phyloP scores from a whole-genome alignment of 441 rosid genomes.

The Sinapis alba region DNA sequence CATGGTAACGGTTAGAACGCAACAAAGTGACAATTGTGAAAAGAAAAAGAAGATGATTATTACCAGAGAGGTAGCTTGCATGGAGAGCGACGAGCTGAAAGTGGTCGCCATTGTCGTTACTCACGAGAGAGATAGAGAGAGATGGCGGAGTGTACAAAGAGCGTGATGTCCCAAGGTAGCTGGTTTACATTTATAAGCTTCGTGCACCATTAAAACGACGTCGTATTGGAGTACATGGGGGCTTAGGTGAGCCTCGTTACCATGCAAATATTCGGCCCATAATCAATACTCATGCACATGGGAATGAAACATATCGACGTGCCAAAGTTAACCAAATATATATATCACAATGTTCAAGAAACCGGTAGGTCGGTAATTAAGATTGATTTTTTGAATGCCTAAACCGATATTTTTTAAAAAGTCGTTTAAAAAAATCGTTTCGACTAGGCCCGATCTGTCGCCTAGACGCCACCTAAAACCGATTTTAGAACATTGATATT shows the following conservation, averaged over 20 bases:
- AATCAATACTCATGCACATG: neutral
- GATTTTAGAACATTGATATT: too few relatives aligned
- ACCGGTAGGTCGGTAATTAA: too few relatives aligned
- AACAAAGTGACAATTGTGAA: neutral
- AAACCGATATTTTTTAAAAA: too few relatives aligned
- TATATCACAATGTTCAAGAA: too few relatives aligned
- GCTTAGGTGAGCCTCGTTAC: too few relatives aligned
- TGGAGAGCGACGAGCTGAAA: neutral
- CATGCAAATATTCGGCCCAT: constrained; percentile 13
- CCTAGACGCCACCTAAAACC: too few relatives aligned
- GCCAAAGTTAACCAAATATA: neutral
- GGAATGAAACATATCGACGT: neutral
- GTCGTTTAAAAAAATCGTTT: too few relatives aligned
- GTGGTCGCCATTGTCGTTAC: neutral
- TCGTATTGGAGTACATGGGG: too few relatives aligned
- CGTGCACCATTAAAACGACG: neutral
- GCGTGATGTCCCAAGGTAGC: constrained; percentile 10
- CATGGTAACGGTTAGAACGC: neutral
- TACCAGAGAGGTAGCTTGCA: constrained; percentile 1
- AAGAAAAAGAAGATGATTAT: neutral
- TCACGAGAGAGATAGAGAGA: constrained; percentile 11
- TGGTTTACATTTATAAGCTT: constrained; percentile 26
- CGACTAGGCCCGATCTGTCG: too few relatives aligned
- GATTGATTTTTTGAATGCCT: too few relatives aligned
- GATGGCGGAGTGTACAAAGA: constrained; percentile 47